These are phyloP conservation scores for Aspergillus fischeri DNA, from an alignment of 2,329 filamentous ascomycete genomes.

Conservation along the genomic window DNA sequence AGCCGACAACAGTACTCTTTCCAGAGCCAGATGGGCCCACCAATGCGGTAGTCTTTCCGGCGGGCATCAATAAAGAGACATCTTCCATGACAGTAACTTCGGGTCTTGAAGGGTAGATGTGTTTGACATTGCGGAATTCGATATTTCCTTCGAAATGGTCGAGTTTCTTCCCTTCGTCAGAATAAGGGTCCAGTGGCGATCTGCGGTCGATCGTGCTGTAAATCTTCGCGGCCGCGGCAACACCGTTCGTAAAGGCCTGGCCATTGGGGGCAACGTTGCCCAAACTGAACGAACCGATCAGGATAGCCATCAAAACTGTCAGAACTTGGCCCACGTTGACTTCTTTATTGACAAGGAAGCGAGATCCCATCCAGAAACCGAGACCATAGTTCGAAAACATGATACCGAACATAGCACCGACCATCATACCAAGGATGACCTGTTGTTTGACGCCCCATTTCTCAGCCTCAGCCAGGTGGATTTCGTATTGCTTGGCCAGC, in stretches of 20 bases:
- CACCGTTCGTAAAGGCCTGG: conserved; percentile 77
- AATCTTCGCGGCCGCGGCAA: conserved; percentile 86
- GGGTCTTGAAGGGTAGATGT: conserved; percentile 90
- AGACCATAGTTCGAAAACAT: conserved; percentile 84
- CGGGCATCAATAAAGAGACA: conserved; percentile 73
- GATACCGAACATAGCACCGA: conserved; percentile 77
- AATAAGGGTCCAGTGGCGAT: conserved; percentile 77
- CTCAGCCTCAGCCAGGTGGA: conserved; percentile 68
- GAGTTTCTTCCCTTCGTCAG: conserved; percentile 66
- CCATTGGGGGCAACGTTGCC: conserved; percentile 82
- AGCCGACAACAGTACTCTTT: conserved; percentile 89
- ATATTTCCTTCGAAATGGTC: conserved; percentile 72
- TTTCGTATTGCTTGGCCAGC: conserved; percentile 80
- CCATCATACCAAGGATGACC: conserved; percentile 67
- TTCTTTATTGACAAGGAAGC: conserved; percentile 64
- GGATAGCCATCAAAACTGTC: conserved; percentile 82
- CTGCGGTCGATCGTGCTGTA: conserved; percentile 86
- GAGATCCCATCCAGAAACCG: conserved; percentile 82
- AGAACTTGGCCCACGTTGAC: conserved; percentile 67
- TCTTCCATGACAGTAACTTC: conserved; percentile 86
- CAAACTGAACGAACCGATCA: conserved; percentile 89
- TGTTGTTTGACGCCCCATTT: conserved; percentile 74
- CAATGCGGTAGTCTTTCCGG: conserved; percentile 86
- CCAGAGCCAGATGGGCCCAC: conserved; percentile 93
- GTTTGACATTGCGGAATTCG: conserved; percentile 76